These are phyloP conservation scores for Aspergillus tamarii DNA, from an alignment of 2,329 filamentous ascomycete genomes.

Conservation along the genomic window DNA sequence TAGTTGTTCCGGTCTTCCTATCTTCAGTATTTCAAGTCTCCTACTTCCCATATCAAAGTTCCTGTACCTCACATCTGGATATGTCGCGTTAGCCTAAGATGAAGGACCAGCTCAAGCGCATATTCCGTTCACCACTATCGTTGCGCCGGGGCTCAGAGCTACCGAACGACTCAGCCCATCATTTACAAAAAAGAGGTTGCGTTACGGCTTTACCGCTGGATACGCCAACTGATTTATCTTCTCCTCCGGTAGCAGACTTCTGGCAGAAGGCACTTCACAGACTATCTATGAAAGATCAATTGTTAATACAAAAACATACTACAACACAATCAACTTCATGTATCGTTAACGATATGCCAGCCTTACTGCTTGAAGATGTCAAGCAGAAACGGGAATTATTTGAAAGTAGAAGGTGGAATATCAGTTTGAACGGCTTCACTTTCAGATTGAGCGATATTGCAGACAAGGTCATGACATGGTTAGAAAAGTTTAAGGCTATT, in stretches of 20 bases:
- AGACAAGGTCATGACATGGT: background rate
- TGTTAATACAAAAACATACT: background rate
- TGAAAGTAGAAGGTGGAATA: background rate
- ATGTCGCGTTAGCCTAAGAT: background rate
- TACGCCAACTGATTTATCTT: background rate
- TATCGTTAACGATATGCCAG: background rate
- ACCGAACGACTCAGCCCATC: background rate
- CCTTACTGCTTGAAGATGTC: background rate
- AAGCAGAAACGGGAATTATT: background rate
- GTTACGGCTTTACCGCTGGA: background rate
- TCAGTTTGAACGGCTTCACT: background rate
- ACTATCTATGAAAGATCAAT: background rate
- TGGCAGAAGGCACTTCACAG: background rate
- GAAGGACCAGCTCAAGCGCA: background rate
- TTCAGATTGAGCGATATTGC: background rate
- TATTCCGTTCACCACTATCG: background rate
- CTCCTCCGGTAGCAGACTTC: background rate
- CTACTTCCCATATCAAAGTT: background rate
- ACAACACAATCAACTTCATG: background rate
- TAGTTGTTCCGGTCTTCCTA: background rate
- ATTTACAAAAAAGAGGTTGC: background rate
- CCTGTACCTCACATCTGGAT: background rate
- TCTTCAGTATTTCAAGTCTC: background rate
- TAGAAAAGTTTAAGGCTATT: background rate
- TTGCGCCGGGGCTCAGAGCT: background rate